These are phyloP conservation scores for Diutina siamensis DNA, from an alignment of 1,139 yeast genomes.

Conservation along the genomic window DNA sequence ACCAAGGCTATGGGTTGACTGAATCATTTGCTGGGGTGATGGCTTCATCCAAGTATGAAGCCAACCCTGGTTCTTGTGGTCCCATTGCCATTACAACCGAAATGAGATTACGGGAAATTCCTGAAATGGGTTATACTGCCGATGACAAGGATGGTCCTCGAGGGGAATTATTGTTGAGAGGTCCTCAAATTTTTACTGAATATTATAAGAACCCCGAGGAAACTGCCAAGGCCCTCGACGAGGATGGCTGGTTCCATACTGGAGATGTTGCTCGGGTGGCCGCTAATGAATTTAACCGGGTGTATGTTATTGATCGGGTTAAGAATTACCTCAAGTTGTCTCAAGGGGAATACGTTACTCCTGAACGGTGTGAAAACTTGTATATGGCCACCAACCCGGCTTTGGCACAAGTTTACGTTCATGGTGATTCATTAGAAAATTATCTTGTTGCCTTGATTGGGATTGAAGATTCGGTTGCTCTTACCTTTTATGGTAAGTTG, in stretches of 20 bases:
- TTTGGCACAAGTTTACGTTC: slow-evolving; percentile 15
- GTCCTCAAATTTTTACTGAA: slow-evolving; percentile 50
- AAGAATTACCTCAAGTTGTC: slow-evolving; percentile 73
- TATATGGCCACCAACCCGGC: slow-evolving; percentile 26
- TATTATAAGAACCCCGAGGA: slow-evolving; percentile 50
- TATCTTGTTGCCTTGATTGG: slow-evolving; percentile 43
- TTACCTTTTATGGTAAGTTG: background rate
- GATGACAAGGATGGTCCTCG: slow-evolving; percentile 10
- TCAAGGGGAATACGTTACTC: slow-evolving; percentile 76
- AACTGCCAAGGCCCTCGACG: slow-evolving; percentile 40
- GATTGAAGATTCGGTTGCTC: slow-evolving; percentile 18
- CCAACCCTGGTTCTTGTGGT: slow-evolving; percentile 32
- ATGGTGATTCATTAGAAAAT: slow-evolving; percentile 38
- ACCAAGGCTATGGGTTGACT: slow-evolving; percentile 37
- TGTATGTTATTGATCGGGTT: slow-evolving; percentile 59
- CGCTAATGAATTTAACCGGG: slow-evolving; percentile 27
- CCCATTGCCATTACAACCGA: slow-evolving; percentile 24
- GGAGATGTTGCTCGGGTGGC: slow-evolving; percentile 59
- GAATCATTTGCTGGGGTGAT: slow-evolving; percentile 34
- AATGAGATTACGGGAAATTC: slow-evolving; percentile 20
- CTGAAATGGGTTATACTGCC: slow-evolving; percentile 7
- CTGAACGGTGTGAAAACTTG: slow-evolving; percentile 62
- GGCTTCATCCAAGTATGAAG: slow-evolving; percentile 20
- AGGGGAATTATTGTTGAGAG: slow-evolving; percentile 51
- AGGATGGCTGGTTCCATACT: slow-evolving; percentile 66